These are phyloP conservation scores for Penicillium sp. DNA, from an alignment of 2,329 filamentous ascomycete genomes.

Conservation along the genomic window DNA sequence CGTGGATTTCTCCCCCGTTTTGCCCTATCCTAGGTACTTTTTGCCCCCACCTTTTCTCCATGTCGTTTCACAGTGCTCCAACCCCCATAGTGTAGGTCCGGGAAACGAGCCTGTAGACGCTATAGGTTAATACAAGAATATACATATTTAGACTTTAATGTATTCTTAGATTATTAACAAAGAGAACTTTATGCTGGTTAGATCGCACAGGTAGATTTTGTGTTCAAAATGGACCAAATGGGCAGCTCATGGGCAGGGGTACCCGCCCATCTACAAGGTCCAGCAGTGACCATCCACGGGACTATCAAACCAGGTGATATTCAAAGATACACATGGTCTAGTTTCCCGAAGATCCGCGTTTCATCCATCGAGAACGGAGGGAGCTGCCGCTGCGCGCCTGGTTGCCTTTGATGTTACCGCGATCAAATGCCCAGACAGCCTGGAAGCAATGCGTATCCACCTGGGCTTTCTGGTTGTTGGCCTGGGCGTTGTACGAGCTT, in stretches of 20 bases:
- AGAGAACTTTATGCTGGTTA: too few relatives aligned
- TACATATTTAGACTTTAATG: too few relatives aligned
- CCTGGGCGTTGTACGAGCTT: conserved; percentile 21
- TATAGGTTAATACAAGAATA: too few relatives aligned
- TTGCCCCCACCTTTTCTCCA: too few relatives aligned
- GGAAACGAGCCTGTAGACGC: too few relatives aligned
- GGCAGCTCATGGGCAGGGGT: background rate
- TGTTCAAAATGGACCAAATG: background rate
- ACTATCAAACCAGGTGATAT: background rate
- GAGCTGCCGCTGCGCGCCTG: background rate
- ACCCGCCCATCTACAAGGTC: background rate
- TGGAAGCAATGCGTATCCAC: conserved; percentile 23
- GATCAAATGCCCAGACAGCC: conserved; percentile 23
- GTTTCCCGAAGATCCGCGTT: background rate
- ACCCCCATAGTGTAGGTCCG: too few relatives aligned
- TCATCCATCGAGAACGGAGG: background rate
- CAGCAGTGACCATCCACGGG: background rate
- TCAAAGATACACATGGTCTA: background rate
- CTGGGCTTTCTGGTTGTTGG: conserved; percentile 24
- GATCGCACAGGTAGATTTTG: background rate
- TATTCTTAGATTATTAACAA: too few relatives aligned
- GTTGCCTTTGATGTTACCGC: background rate
- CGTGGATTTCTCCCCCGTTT: too few relatives aligned
- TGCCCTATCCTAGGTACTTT: too few relatives aligned
- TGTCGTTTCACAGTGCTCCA: too few relatives aligned